Evolutionary conservation across 257 asterid genomes (phyloP), one percentile per base, ranked within the genome.

Genomic region (Galeopsis tetrahit): DNA sequence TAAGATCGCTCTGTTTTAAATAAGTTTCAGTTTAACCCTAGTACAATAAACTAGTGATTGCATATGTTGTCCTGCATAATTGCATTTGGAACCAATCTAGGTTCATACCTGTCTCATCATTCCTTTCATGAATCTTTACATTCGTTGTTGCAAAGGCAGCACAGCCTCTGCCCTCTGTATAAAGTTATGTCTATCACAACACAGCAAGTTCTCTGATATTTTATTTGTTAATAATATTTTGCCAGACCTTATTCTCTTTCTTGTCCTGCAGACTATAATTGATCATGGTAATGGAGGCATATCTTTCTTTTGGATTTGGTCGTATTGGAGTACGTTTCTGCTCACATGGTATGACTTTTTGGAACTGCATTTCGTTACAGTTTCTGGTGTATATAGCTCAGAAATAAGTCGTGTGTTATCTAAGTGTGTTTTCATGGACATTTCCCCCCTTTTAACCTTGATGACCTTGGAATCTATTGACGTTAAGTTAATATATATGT

Each of bases 291-390:
- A 81, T 82, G 96, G 96, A 57, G 97, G 98, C 79, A 86, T 95
- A 73, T 91, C 99, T 79, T 95, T 95, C 92, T 95, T 92, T 78
- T 95, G 97, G 97, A 88, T 87, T 77, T 95, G 98, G 99, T 95
- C 99, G 28, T 95, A 95, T 78, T 95, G 99, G 99, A 95, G 99
- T 83, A 92, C 99, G 32, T 95, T 95, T 85, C 82, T 95, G 73
- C 95, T 95, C 79, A 92, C 98, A 73, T 95, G 99, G 99, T 95
- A 92, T 74, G 77, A 21, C 48, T 21, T 44, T 74, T 44, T 58
- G 66, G 62, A 72, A 49, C 46, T 55, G 2, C 69, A 53, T 63
- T 62, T 51, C 7, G 1, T 55, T 28, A 13, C 38, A 62, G 15
- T 44, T 48, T 70, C 40, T 60, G 35, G 42, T 66, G 43, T 49